These are phyloP conservation scores for Zymoseptoria ardabiliae DNA, from an alignment of 2,329 filamentous ascomycete genomes.

Conservation along the genomic window DNA sequence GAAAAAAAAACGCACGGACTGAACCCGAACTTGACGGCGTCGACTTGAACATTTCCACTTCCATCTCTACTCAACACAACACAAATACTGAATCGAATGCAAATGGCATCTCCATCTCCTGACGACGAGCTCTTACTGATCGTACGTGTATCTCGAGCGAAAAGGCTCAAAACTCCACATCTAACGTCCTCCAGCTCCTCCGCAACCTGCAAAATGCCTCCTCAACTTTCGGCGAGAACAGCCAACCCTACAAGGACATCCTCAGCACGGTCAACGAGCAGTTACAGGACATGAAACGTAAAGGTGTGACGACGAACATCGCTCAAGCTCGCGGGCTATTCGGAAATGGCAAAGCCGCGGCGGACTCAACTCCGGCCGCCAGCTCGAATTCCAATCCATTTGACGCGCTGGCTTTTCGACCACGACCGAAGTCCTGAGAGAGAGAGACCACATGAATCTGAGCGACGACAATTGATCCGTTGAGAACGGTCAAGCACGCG, in stretches of 20 bases:
- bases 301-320: slow-evolving; percentile 22
- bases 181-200: slow-evolving; percentile 23
- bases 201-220: slow-evolving; percentile 30
- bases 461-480: no score
- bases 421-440: not conserved
- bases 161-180: no score
- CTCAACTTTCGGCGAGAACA: slow-evolving; percentile 30
- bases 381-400: not conserved
- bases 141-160: no score
- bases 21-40: no score
- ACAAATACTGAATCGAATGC: not conserved
- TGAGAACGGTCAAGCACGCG: no score
- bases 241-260: slow-evolving; percentile 26
- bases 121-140: slow-evolving; percentile 25
- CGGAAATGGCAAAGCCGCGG: not conserved
- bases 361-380: not conserved
- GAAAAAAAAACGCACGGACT: no score
- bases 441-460: no score
- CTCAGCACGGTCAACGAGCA: slow-evolving; percentile 27
- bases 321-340: slow-evolving; percentile 4
- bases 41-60: no score
- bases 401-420: not conserved
- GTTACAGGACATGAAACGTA: slow-evolving; percentile 24
- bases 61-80: not conserved
- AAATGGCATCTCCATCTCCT: slow-evolving; percentile 7